phyloP scores from a whole-genome alignment of 208 protist species.

The Leishmania major region DNA sequence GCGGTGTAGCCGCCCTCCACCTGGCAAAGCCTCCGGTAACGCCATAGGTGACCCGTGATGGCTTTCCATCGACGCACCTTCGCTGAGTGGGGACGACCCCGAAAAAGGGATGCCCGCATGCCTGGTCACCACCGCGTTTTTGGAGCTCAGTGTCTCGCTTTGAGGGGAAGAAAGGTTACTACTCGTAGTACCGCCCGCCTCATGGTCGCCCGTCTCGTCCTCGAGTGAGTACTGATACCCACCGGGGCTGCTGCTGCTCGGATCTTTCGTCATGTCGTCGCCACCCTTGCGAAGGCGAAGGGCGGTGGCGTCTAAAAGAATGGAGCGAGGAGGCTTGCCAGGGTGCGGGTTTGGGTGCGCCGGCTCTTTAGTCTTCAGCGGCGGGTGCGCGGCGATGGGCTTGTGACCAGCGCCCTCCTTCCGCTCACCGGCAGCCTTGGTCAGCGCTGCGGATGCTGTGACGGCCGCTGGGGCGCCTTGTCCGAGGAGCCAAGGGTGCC shows the following conservation, averaged over 20 bases:
- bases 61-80: slow-evolving; percentile 8
- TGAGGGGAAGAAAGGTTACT: slow-evolving; percentile 35
- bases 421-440: not conserved
- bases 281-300: slow-evolving; percentile 7
- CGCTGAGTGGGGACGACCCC: slow-evolving; percentile 13
- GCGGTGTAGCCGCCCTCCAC: not conserved
- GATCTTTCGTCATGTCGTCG: not conserved
- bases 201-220: slow-evolving; percentile 20
- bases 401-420: not conserved
- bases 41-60: not conserved
- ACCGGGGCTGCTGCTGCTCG: not conserved
- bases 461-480: slow-evolving; percentile 6
- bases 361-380: slow-evolving; percentile 8
- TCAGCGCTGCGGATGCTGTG: not conserved
- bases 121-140: slow-evolving; percentile 1
- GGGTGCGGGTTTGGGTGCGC: not conserved
- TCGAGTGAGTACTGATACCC: slow-evolving; percentile 14
- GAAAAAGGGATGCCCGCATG: not conserved
- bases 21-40: not conserved
- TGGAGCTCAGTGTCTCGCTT: slow-evolving; percentile 9
- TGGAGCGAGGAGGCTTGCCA: slow-evolving; percentile 24
- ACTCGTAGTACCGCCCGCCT: slow-evolving; percentile 30
- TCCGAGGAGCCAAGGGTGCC: slow-evolving; percentile 75
- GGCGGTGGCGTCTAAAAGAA: slow-evolving; percentile 28
- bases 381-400: not conserved